Evolutionary conservation across 139 green algal species (phyloP), one percentile per base, ranked within the genome.

Genomic region (Haematococcus sp.): DNA sequence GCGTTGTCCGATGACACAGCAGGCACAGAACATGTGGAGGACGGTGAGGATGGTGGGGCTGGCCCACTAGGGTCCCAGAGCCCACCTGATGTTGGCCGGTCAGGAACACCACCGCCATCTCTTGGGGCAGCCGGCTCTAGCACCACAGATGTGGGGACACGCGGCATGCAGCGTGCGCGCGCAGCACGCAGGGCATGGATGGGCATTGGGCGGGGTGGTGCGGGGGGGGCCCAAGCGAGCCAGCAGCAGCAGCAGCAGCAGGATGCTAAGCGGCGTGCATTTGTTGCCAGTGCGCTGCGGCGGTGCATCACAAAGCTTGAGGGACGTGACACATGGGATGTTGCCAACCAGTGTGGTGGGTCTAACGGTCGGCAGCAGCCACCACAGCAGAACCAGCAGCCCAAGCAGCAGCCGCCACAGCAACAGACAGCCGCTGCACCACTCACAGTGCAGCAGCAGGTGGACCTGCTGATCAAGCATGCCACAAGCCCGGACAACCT

Each of bases 401-500:
- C n/a, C 46, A 30, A 25, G 58, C 55, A 75, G 69, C 54, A 64
- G 69, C 46, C 51, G 20, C 25, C 31, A 20, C 56, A 76, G 75
- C 59, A 60, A 59, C 60, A 72, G 43, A 25, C n/a, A 27, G 9
- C 32, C 1, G 22, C 15, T 9, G 46, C 35, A 22, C 44, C 7
- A 32, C 16, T 87, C 32, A 76, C 55, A 25, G 86, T 94, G 25
- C 49, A 66, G 27, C 59, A 88, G 49, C 73, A 90, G 59, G 89
- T 94, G 43, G 66, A 81, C 0, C 11, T 59, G 61, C 75, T 97
- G 11, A 66, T 97, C 7, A 46, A 60, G 23, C 71, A 88, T 33
- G 91, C 92, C 22, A 90, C 78, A 25, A 87, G 79, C 68, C 49
- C 81, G 0, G 82, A 89, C 55, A 84, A 88, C 49, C 73, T 97